Evolutionary conservation across 768 basidiomycete species (phyloP).

Genomic region (Gymnopilus junonius): DNA sequence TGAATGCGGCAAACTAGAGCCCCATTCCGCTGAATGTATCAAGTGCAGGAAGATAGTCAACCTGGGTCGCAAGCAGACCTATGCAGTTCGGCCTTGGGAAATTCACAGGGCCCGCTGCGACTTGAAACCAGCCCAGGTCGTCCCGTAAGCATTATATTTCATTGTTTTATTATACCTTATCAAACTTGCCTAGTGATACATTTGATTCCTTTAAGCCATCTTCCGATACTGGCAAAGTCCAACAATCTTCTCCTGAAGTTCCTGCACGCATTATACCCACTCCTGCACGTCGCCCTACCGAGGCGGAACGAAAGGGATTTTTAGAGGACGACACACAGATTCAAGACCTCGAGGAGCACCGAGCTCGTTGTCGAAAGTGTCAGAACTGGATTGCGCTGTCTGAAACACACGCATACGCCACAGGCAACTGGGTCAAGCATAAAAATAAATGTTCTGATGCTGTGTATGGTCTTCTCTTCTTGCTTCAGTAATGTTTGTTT

Average conservation of each 20-base stretch:
- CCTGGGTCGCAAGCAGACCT: constrained; percentile 59
- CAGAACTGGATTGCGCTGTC: constrained; percentile 65
- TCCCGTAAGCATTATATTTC: constrained; percentile 15
- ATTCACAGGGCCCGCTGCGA: constrained; percentile 60
- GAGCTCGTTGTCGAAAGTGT: constrained; percentile 64
- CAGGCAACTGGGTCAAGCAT: constrained; percentile 61
- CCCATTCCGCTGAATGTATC: constrained; percentile 60
- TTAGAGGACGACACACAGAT: constrained; percentile 59
- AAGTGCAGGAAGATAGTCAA: constrained; percentile 61
- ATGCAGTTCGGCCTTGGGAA: constrained; percentile 65
- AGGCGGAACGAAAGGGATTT: constrained; percentile 50
- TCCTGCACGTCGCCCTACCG: constrained; percentile 33
- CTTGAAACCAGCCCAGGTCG: constrained; percentile 34
- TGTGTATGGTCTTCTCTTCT: constrained; percentile 36
- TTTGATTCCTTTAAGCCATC: constrained; percentile 9
- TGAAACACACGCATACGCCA: constrained; percentile 41
- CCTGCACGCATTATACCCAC: constrained; percentile 15
- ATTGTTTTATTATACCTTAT: not conserved
- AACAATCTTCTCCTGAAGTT: constrained; percentile 7
- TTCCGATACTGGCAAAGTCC: constrained; percentile 13
- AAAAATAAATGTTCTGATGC: constrained; percentile 48
- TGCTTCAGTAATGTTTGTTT: not conserved
- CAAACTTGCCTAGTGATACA: constrained; percentile 21
- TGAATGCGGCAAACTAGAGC: constrained; percentile 58
- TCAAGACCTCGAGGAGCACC: constrained; percentile 52